Evolutionary conservation across 163 green algal genomes (phyloP).

Genomic region (Prototheca stagnorum): DNA sequence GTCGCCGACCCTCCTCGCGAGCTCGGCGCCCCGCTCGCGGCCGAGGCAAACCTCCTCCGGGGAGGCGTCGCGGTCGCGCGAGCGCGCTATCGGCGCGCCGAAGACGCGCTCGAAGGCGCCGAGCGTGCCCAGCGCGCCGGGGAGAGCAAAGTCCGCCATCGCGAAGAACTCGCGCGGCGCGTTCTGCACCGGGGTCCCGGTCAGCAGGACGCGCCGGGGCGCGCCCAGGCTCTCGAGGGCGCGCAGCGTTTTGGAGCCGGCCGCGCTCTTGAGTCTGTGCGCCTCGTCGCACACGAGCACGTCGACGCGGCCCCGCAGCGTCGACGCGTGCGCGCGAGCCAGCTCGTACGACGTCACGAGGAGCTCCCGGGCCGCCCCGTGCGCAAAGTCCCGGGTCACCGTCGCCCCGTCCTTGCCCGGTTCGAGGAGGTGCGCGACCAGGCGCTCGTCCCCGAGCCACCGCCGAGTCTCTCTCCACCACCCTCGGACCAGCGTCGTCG

Average conservation of each 20-base stretch:
- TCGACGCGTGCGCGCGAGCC: conserved; percentile 73
- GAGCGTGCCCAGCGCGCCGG: conserved; percentile 42
- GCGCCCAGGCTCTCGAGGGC: conserved; percentile 66
- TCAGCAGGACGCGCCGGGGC: conserved; percentile 49
- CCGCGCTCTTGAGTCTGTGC: conserved; percentile 96
- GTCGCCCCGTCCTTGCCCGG: conserved; percentile 20
- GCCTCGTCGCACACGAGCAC: conserved; percentile 95
- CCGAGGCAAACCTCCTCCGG: conserved; percentile 39
- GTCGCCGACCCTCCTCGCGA: conserved; percentile 22
- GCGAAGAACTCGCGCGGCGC: conserved; percentile 22
- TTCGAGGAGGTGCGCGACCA: conserved; percentile 76
- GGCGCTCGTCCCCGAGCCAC: conserved; percentile 73
- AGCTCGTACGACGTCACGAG: conserved; percentile 94
- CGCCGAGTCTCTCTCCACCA: conserved; percentile 92
- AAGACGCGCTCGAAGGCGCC: conserved; percentile 51
- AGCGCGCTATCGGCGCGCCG: conserved; percentile 38
- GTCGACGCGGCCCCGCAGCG: conserved; percentile 62
- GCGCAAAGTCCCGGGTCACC: background rate
- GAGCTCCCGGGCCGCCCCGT: conserved; percentile 46
- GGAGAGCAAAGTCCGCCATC: conserved; percentile 45
- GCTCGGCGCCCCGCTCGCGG: conserved; percentile 23
- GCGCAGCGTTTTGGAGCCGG: conserved; percentile 88
- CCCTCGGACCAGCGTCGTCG: conserved; percentile 90
- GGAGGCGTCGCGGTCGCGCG: conserved; percentile 40
- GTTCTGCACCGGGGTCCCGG: conserved; percentile 55